Conservation (phyloP, 768 basidiomycete genomes). For the Clitopilus passeckerianus region DNA sequence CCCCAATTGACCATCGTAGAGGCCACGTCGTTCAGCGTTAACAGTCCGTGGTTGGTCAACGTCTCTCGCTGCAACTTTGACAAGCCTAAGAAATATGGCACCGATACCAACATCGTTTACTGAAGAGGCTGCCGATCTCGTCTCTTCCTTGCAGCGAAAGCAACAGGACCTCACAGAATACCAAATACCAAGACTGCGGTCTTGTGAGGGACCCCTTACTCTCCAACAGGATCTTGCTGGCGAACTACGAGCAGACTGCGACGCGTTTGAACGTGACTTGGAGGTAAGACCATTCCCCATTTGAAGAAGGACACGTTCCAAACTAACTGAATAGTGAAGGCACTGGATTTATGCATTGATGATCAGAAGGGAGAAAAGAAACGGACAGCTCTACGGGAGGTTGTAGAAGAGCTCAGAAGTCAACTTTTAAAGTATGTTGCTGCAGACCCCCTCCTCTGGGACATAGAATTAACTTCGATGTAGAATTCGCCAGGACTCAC, state of each 20-base stretch:
- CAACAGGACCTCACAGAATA: conserved; percentile 60
- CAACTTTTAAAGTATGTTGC: conserved; percentile 43
- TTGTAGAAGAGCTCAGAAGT: conserved; percentile 44
- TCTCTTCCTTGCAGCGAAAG: conserved; percentile 49
- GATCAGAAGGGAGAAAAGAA: conserved; percentile 62
- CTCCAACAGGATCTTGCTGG: conserved; percentile 70
- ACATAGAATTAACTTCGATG: neutral
- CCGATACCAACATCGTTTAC: conserved; percentile 55
- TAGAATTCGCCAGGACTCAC: conserved; percentile 54
- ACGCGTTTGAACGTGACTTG: conserved; percentile 54
- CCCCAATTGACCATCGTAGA: neutral
- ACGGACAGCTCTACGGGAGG: conserved; percentile 38
- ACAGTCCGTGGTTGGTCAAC: neutral
- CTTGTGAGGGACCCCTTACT: conserved; percentile 63
- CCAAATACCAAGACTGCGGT: conserved; percentile 70
- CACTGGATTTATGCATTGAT: conserved; percentile 63
- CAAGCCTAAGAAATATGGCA: conserved; percentile 39
- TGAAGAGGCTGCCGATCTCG: conserved; percentile 41
- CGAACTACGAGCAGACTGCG: conserved; percentile 75
- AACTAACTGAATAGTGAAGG: conserved; percentile 33
- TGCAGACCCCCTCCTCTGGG: neutral
- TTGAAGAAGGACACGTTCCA: neutral
- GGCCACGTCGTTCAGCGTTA: neutral
- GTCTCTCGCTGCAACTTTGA: neutral
- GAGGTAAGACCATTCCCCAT: conserved; percentile 42